These are phyloP conservation scores for Ulota crispa DNA, from an alignment of 225 moss, liverwort and hornwort genomes.

Conservation along the genomic window DNA sequence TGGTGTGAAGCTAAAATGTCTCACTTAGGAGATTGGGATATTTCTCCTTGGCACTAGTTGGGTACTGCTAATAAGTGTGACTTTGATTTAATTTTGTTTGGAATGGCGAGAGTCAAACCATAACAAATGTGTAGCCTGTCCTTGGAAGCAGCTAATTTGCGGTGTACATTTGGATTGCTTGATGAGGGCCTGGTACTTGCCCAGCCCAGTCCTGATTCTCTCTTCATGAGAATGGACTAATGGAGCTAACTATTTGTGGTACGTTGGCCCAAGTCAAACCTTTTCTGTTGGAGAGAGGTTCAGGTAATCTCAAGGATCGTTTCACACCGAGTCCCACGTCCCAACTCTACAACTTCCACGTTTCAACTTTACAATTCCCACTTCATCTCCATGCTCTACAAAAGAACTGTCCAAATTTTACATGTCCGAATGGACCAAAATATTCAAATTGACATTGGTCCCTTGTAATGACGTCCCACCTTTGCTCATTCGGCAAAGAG, in stretches of 20 bases:
- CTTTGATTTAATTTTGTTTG: conserved; percentile 14
- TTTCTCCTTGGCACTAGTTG: background rate
- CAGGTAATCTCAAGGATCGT: too few species aligned
- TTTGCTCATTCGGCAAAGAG: too few species aligned
- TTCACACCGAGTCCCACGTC: too few species aligned
- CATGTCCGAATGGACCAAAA: too few species aligned
- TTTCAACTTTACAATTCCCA: too few species aligned
- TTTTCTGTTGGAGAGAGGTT: background rate
- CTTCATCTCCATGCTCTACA: too few species aligned
- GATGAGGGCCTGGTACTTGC: background rate
- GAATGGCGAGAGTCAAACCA: background rate
- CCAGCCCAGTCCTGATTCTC: background rate
- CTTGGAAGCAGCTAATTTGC: background rate
- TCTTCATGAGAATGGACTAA: background rate
- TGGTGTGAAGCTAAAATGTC: too few species aligned
- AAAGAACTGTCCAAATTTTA: too few species aligned
- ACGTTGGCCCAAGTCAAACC: conserved; percentile 17
- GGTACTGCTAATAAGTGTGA: background rate
- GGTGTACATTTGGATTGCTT: conserved; percentile 7
- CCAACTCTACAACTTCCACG: too few species aligned
- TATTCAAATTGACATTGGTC: too few species aligned
- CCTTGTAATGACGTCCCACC: too few species aligned
- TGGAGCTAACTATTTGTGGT: background rate
- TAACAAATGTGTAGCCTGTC: conserved; percentile 6
- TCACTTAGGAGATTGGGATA: background rate